Percentiles rank a stretch among this genome's conserved stretches.
These are phyloP conservation scores for Cladorrhinum sp. DNA, from an alignment of 2,329 filamentous ascomycete genomes.

Conservation along the genomic window DNA sequence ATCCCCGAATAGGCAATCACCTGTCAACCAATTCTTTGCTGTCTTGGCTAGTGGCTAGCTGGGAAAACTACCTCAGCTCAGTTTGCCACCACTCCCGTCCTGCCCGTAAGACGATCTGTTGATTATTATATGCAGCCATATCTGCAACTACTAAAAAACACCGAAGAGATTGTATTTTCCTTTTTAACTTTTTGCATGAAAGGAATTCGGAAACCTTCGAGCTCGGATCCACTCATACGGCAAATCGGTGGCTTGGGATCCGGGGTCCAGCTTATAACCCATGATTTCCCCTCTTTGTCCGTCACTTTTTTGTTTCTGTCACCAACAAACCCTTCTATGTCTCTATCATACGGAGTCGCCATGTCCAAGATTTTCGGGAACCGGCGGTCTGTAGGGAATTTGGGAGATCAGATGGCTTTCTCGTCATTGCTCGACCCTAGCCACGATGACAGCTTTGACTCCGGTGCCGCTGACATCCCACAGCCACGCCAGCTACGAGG, in stretches of 20 bases:
- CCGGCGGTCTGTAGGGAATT: conserved; percentile 9
- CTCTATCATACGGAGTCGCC: background rate
- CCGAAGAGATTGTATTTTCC: background rate
- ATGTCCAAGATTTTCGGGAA: conserved; percentile 25
- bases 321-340: background rate
- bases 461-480: background rate
- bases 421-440: conserved; percentile 24
- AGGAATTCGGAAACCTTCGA: background rate
- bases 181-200: background rate
- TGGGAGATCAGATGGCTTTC: conserved; percentile 19
- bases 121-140: background rate
- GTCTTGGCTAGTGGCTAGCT: background rate
- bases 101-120: too few relatives aligned
- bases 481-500: conserved; percentile 2
- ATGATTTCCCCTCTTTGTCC: conserved; percentile 1
- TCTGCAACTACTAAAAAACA: background rate
- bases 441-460: background rate
- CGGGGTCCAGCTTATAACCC: conserved; percentile 1
- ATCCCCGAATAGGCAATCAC: background rate
- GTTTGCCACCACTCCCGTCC: background rate
- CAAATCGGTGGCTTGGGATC: background rate
- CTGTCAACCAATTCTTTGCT: background rate
- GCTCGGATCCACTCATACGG: background rate
- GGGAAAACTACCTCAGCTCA: background rate
- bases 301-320: background rate